Evolutionary conservation across 441 rosid genomes (phyloP).

Genomic region (Arabidopsis lyrata): DNA sequence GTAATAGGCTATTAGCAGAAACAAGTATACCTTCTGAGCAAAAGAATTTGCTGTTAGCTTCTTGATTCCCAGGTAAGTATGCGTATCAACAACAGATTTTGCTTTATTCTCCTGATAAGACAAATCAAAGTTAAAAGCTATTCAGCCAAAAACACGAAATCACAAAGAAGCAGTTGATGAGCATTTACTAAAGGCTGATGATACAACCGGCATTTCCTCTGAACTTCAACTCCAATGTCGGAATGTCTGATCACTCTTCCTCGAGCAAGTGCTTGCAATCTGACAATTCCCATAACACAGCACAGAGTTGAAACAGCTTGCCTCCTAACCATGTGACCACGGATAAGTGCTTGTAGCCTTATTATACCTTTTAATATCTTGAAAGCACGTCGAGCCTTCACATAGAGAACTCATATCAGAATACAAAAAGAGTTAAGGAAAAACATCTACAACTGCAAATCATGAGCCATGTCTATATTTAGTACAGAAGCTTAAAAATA

Average conservation of each 20-base stretch:
- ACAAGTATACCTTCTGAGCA: slow-evolving; percentile 70
- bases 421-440: neutral
- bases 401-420: slow-evolving; percentile 12
- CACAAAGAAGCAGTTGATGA: neutral
- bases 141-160: slow-evolving; percentile 25
- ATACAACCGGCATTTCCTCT: slow-evolving; percentile 43
- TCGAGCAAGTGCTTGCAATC: slow-evolving; percentile 65
- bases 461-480: neutral
- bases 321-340: slow-evolving; percentile 76
- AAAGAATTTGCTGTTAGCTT: slow-evolving; percentile 68
- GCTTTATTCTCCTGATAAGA: slow-evolving; percentile 55
- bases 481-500: neutral
- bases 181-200: slow-evolving; percentile 56
- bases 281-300: slow-evolving; percentile 66
- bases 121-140: slow-evolving; percentile 15
- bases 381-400: slow-evolving; percentile 49
- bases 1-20: neutral
- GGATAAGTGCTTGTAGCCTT: slow-evolving; percentile 50
- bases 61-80: slow-evolving; percentile 50
- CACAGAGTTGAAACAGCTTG: slow-evolving; percentile 70
- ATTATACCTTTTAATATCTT: slow-evolving; percentile 45
- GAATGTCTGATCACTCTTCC: slow-evolving; percentile 66
- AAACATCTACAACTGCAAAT: neutral
- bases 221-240: slow-evolving; percentile 61
- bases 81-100: slow-evolving; percentile 44